These are phyloP conservation scores for Begonia masoniana DNA, from an alignment of 306 rosid species.

Conservation along the genomic window DNA sequence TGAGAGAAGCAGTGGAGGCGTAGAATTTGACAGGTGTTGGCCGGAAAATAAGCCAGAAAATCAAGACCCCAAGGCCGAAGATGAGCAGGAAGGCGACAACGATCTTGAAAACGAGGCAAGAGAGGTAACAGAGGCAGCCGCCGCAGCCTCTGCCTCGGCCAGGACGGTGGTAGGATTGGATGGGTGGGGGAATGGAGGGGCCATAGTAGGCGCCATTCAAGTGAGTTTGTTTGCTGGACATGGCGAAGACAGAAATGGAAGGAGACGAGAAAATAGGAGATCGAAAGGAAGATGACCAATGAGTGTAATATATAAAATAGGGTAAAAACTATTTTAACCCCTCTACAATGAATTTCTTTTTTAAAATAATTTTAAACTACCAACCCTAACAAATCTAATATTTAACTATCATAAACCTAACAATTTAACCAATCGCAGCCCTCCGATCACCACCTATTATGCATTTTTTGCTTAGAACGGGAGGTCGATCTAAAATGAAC, in stretches of 20 bases:
- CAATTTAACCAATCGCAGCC: too few relatives aligned
- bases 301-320: too few relatives aligned
- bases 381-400: too few relatives aligned
- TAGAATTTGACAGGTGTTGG: constrained; percentile 31
- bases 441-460: too few relatives aligned
- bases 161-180: constrained; percentile 5
- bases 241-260: neutral
- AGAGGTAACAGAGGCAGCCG: constrained; percentile 36
- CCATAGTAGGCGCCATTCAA: constrained; percentile 6
- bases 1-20: constrained; percentile 38
- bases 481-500: too few relatives aligned
- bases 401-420: too few relatives aligned
- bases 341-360: too few relatives aligned
- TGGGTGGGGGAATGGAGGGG: constrained; percentile 3
- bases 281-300: neutral
- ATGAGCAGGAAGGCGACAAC: constrained; percentile 17
- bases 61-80: constrained; percentile 16
- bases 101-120: constrained; percentile 24
- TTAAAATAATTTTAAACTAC: too few relatives aligned
- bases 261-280: neutral
- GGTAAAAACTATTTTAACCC: too few relatives aligned
- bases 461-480: too few relatives aligned
- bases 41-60: constrained; percentile 30
- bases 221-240: constrained; percentile 5
- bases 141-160: constrained; percentile 1